These are phyloP conservation scores for Myxozyma neglecta DNA, from an alignment of 805 yeast genomes.

Conservation along the genomic window DNA sequence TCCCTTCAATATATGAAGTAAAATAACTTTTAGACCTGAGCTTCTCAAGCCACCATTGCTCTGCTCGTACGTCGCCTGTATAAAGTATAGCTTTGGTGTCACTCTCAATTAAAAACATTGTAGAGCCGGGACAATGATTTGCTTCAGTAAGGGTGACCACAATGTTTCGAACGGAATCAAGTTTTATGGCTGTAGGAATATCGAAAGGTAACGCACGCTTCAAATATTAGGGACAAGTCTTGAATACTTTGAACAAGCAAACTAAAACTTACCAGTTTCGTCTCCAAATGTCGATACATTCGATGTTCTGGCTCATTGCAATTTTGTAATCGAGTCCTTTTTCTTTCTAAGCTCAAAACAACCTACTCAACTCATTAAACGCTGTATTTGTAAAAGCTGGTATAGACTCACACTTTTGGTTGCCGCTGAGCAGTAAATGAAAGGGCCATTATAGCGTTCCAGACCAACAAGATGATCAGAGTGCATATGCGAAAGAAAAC, in stretches of 20 bases:
- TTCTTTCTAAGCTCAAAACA: constrained; percentile 8
- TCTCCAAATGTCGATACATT: constrained; percentile 32
- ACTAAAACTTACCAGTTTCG: background rate
- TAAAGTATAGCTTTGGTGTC: constrained; percentile 44
- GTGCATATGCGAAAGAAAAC: constrained; percentile 55
- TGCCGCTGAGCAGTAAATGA: constrained; percentile 50
- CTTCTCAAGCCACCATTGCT: constrained; percentile 50
- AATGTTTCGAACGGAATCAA: constrained; percentile 31
- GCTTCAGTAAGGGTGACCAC: constrained; percentile 48
- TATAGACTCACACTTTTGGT: constrained; percentile 38
- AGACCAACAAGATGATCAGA: constrained; percentile 56
- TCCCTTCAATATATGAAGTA: constrained; percentile 45
- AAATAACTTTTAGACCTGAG: constrained; percentile 45
- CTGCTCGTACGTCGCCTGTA: constrained; percentile 63
- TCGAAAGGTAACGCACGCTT: constrained; percentile 29
- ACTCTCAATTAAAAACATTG: constrained; percentile 52
- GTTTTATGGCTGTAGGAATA: constrained; percentile 32
- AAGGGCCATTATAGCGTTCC: constrained; percentile 44
- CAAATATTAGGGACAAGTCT: background rate
- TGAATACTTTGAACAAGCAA: background rate
- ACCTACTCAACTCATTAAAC: constrained; percentile 3
- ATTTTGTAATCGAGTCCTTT: constrained; percentile 1
- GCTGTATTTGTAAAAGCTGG: background rate
- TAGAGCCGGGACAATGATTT: constrained; percentile 62
- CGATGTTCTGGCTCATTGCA: constrained; percentile 33